A percentile compares a stretch with the other conserved stretches of the same genome.
These are phyloP conservation scores for Mycosphaerella arachidis DNA, from an alignment of 2,329 filamentous ascomycete genomes.

Conservation along the genomic window DNA sequence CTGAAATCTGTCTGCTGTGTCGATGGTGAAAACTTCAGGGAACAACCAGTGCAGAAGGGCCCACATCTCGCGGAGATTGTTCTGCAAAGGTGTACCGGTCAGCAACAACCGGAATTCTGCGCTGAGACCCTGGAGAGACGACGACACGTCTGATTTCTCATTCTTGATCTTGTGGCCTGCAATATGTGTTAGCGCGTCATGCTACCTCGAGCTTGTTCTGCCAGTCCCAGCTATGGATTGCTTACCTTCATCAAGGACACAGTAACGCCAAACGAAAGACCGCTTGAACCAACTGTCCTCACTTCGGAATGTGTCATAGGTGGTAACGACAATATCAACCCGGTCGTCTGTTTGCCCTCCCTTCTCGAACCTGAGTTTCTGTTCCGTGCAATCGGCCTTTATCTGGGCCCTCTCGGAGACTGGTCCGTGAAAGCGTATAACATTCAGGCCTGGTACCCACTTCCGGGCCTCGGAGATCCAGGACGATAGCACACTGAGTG, in stretches of 20 bases:
- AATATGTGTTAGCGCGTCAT: not conserved
- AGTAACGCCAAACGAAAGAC: constrained; percentile 50
- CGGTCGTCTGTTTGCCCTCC: constrained; percentile 33
- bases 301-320: constrained; percentile 46
- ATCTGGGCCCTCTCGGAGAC: constrained; percentile 40
- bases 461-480: constrained; percentile 47
- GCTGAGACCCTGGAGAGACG: constrained; percentile 40
- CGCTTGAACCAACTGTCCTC: constrained; percentile 49
- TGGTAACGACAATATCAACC: constrained; percentile 48
- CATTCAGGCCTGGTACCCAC: constrained; percentile 47
- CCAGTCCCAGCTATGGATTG: not conserved
- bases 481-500: constrained; percentile 47
- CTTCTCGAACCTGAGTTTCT: constrained; percentile 11
- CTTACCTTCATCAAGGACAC: constrained; percentile 48
- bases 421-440: constrained; percentile 47
- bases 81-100: constrained; percentile 56
- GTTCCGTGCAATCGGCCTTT: constrained; percentile 34
- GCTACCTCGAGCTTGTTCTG: not conserved
- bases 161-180: constrained; percentile 49
- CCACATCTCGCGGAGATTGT: constrained; percentile 56
- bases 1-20: constrained; percentile 50
- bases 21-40: constrained; percentile 52
- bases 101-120: constrained; percentile 49
- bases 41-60: constrained; percentile 55
- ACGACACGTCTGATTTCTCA: constrained; percentile 41